phyloP scores from a whole-genome alignment of 805 yeast genomes.

The Barnettozyma californica region DNA sequence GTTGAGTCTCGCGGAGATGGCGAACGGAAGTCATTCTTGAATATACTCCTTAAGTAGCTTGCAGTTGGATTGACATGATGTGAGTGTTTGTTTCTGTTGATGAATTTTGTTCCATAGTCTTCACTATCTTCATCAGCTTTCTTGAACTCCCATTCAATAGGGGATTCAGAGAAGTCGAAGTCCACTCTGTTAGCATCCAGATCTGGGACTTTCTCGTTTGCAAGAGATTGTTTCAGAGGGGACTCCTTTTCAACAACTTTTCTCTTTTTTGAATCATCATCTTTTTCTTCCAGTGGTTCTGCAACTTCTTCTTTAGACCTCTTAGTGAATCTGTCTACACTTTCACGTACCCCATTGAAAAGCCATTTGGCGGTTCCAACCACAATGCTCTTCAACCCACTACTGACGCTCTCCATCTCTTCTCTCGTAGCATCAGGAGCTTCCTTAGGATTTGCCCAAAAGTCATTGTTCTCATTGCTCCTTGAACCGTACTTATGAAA shows the following conservation, averaged over 20 bases:
- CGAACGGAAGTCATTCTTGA: slow-evolving; percentile 32
- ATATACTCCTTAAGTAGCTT: slow-evolving; percentile 28
- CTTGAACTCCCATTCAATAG: slow-evolving; percentile 20
- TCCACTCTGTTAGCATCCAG: slow-evolving; percentile 12
- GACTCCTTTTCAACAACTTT: slow-evolving; percentile 2
- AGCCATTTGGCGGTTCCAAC: slow-evolving; percentile 3
- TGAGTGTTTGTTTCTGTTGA: slow-evolving; percentile 18
- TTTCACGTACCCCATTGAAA: background rate
- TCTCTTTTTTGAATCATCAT: slow-evolving; percentile 11
- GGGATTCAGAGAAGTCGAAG: slow-evolving; percentile 17
- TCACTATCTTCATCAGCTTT: background rate
- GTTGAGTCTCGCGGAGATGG: slow-evolving; percentile 21
- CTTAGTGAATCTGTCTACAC: background rate
- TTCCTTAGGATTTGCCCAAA: background rate
- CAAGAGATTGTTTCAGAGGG: slow-evolving; percentile 11
- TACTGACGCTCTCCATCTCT: slow-evolving; percentile 9
- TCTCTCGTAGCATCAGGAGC: slow-evolving; percentile 15
- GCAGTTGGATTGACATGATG: slow-evolving; percentile 18
- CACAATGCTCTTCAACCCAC: slow-evolving; percentile 3
- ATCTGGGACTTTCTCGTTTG: slow-evolving; percentile 9
- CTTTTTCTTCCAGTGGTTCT: slow-evolving; percentile 1
- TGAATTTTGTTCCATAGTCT: slow-evolving; percentile 36
- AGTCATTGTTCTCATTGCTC: background rate
- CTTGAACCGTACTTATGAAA: background rate
- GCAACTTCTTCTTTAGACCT: background rate